phyloP scores from a whole-genome alignment of 768 basidiomycete genomes.

The Tephrocybe sp. region DNA sequence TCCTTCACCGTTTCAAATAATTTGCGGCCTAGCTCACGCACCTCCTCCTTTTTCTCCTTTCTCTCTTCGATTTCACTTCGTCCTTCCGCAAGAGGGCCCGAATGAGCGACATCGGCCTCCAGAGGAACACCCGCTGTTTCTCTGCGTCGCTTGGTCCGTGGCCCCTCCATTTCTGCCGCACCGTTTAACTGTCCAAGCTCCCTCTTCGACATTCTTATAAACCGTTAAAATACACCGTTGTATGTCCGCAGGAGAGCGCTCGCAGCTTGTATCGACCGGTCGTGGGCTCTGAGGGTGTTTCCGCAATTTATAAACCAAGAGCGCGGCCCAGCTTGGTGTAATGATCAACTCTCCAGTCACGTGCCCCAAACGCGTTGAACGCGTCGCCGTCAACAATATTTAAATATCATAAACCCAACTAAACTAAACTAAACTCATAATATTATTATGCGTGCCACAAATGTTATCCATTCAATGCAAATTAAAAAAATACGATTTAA shows the following conservation, averaged over 20 bases:
- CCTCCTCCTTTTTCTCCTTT: conserved; percentile 32
- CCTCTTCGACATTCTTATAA: conserved; percentile 38
- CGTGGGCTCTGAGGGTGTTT: conserved; percentile 9
- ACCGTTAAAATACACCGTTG: conserved; percentile 2
- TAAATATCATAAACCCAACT: background rate
- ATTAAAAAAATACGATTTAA: too few species aligned
- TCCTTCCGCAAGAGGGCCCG: conserved; percentile 28
- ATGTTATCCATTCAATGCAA: background rate
- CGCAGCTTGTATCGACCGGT: conserved; percentile 5
- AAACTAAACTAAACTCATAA: background rate
- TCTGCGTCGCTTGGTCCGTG: conserved; percentile 44
- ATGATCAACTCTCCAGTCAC: conserved; percentile 19
- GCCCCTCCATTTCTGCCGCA: conserved; percentile 33
- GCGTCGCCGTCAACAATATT: conserved; percentile 12
- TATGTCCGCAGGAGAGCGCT: conserved; percentile 4
- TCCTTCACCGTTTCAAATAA: conserved; percentile 80
- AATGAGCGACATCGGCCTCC: conserved; percentile 40
- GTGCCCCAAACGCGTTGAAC: conserved; percentile 16
- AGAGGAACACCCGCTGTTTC: conserved; percentile 34
- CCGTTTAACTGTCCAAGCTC: conserved; percentile 35
- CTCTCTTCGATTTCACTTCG: conserved; percentile 17
- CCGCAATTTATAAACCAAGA: conserved; percentile 12
- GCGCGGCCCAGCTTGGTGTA: too few species aligned
- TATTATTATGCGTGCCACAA: background rate
- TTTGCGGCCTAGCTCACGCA: conserved; percentile 66